A percentile compares a stretch with the other conserved stretches of the same genome.
Evolutionary conservation across 345 rosid species (phyloP).

Genomic region (Luvunga scandens): DNA sequence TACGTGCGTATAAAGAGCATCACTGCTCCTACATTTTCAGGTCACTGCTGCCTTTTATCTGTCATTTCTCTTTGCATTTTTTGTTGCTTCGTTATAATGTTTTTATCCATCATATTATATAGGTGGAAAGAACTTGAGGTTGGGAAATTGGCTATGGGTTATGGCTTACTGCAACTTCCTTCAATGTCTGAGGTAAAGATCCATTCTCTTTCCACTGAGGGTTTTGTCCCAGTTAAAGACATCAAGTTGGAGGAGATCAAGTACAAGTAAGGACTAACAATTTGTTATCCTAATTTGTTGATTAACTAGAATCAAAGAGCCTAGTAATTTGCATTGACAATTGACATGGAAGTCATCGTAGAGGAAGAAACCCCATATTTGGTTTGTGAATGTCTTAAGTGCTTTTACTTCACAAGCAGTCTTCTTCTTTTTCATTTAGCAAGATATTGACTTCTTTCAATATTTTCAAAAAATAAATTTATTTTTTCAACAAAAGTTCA

Average conservation of each 20-base stretch:
- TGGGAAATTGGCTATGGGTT: slow-evolving; percentile 95
- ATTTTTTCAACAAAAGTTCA: background rate
- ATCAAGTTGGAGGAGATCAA: slow-evolving; percentile 68
- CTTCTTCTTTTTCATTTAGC: background rate
- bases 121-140: slow-evolving; percentile 88
- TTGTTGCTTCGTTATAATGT: background rate
- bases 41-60: slow-evolving; percentile 25
- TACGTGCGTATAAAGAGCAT: slow-evolving; percentile 93
- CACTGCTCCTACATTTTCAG: slow-evolving; percentile 81
- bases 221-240: slow-evolving; percentile 65
- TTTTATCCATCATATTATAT: slow-evolving; percentile 6
- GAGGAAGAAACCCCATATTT: background rate
- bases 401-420: background rate
- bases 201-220: slow-evolving; percentile 64
- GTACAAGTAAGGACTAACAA: slow-evolving; percentile 53
- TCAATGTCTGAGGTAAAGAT: slow-evolving; percentile 84
- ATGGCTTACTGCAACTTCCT: slow-evolving; percentile 84
- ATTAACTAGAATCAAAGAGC: background rate
- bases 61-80: background rate
- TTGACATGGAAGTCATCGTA: background rate
- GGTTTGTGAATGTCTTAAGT: background rate
- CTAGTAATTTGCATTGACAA: background rate
- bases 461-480: background rate
- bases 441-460: background rate
- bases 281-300: background rate